phyloP scores from a whole-genome alignment of 495 filamentous ascomycete genomes.

The Extremus antarcticus region DNA sequence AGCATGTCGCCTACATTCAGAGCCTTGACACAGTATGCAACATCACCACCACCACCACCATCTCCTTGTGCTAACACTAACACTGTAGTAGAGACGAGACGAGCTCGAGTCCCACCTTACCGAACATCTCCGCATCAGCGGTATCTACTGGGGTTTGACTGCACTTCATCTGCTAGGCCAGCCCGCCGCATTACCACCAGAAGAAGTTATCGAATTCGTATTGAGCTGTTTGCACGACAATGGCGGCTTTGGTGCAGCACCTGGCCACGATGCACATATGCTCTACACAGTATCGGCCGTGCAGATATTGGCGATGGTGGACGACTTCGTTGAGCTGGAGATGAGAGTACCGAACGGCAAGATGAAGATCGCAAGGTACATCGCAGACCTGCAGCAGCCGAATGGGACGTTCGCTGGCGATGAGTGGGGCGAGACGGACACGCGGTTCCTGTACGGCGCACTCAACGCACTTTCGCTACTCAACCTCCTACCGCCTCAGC shows the following conservation, averaged over 20 bases:
- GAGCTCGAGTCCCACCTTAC: constrained; percentile 96
- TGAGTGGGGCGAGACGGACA: constrained; percentile 92
- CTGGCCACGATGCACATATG: constrained; percentile 90
- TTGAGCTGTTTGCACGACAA: constrained; percentile 77
- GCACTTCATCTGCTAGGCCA: constrained; percentile 75
- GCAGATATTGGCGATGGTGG: constrained; percentile 74
- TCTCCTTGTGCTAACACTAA: constrained; percentile 22
- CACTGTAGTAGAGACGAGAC: constrained; percentile 57
- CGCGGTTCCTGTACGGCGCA: constrained; percentile 82
- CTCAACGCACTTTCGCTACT: constrained; percentile 80
- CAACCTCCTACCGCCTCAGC: constrained; percentile 41
- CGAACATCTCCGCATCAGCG: constrained; percentile 87
- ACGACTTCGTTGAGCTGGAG: constrained; percentile 77
- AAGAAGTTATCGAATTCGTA: constrained; percentile 79
- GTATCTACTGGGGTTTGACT: constrained; percentile 91
- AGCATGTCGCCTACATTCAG: constrained; percentile 89
- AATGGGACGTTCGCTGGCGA: constrained; percentile 86
- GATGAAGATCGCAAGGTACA: constrained; percentile 62
- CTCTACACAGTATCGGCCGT: constrained; percentile 88
- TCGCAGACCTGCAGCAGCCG: constrained; percentile 70
- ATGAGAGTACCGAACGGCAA: constrained; percentile 52
- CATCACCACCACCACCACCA: constrained; percentile 2
- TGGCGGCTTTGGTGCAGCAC: constrained; percentile 87
- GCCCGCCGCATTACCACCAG: constrained; percentile 67
- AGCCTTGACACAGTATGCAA: constrained; percentile 69